Percentiles rank a stretch among this genome's conserved stretches.
Evolutionary conservation across 1,284 basidiomycete genomes (phyloP).

Genomic region (Cutaneotrichosporon arboriforme): DNA sequence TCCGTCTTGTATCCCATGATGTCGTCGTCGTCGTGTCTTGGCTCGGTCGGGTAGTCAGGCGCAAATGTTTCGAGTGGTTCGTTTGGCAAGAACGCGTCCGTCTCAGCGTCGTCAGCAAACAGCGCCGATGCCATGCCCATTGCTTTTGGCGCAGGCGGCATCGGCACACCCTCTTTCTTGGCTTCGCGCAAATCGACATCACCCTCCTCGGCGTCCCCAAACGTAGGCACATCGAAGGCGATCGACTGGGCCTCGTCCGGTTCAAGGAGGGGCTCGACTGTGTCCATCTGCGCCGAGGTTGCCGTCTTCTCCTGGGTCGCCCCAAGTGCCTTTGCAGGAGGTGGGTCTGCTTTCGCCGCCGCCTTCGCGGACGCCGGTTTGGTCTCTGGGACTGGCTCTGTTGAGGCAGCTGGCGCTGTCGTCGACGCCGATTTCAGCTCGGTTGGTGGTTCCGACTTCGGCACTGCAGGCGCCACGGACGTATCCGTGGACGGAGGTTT

Average conservation of each 20-base stretch:
- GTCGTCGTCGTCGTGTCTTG: neutral
- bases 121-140: neutral
- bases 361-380: no score
- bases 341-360: no score
- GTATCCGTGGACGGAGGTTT: no score
- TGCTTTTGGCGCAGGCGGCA: neutral
- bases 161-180: neutral
- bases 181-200: neutral
- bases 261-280: no score
- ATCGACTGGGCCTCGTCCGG: slow-evolving; percentile 4
- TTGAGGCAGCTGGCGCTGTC: no score
- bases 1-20: neutral
- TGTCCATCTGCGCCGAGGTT: no score
- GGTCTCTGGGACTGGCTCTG: no score
- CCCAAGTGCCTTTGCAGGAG: no score
- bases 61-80: neutral
- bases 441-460: no score
- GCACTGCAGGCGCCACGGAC: no score
- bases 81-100: slow-evolving; percentile 3
- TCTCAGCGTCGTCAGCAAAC: slow-evolving; percentile 13
- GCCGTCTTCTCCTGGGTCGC: no score
- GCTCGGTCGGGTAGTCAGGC: neutral
- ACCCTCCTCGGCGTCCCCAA: neutral
- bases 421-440: no score
- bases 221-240: slow-evolving; percentile 4